Conservation (phyloP, 2,329 filamentous ascomycete species). For the Colletotrichum navitas region DNA sequence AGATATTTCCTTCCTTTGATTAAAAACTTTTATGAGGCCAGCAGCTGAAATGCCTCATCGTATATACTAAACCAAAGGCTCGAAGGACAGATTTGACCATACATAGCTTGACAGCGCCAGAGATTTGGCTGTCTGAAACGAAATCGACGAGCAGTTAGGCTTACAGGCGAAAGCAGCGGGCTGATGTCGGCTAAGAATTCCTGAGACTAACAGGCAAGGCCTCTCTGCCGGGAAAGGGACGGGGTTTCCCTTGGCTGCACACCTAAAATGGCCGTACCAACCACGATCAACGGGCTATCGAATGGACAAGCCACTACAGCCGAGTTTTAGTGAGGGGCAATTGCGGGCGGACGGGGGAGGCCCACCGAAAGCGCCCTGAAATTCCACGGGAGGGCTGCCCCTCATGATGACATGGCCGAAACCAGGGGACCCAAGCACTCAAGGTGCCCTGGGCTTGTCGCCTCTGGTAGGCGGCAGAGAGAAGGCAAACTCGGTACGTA, state of each 20-base stretch:
- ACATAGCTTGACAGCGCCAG: background rate
- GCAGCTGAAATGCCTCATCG: background rate
- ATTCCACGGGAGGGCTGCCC: slow-evolving; percentile 36
- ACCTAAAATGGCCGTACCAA: slow-evolving; percentile 19
- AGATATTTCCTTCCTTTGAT: background rate
- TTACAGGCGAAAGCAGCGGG: slow-evolving; percentile 15
- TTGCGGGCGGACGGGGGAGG: slow-evolving; percentile 38
- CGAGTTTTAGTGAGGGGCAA: slow-evolving; percentile 36
- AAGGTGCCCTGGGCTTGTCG: slow-evolving; percentile 14
- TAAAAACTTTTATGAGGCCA: background rate
- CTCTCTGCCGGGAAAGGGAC: slow-evolving; percentile 27
- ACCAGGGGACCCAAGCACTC: slow-evolving; percentile 38
- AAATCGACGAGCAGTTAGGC: background rate
- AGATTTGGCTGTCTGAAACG: slow-evolving; percentile 12
- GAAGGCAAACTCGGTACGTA: slow-evolving; percentile 3
- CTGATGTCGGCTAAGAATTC: background rate
- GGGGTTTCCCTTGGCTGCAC: slow-evolving; percentile 17
- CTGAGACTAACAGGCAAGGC: slow-evolving; percentile 13
- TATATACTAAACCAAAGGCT: background rate
- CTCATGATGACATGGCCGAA: slow-evolving; percentile 42
- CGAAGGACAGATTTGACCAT: background rate
- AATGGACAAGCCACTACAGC: slow-evolving; percentile 32
- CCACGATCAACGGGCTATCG: slow-evolving; percentile 34
- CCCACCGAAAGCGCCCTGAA: slow-evolving; percentile 43
- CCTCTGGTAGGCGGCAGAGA: no score